Evolutionary conservation across 495 filamentous ascomycete genomes (phyloP), one percentile per base, ranked within the genome.

Genomic region (Aspergillus homomorphus): DNA sequence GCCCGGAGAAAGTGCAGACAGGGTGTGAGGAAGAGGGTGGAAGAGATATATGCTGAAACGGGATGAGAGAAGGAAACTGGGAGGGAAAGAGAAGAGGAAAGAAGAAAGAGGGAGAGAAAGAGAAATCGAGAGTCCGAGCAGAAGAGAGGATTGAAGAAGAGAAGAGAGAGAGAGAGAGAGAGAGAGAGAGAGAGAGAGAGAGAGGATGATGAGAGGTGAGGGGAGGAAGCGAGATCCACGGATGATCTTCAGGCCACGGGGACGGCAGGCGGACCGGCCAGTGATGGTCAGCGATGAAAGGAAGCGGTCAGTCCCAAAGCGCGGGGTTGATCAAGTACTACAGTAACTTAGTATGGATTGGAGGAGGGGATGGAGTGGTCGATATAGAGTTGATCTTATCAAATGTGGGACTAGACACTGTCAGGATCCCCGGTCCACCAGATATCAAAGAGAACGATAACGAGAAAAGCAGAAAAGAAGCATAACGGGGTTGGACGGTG

Each of bases 1-100:
- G 64, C 66, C 62, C 62, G 60, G 65, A 64, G 62, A 60, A 55
- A 30, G 26, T 55, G 33, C 28, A 8, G 14, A 22, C 33, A 8
- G 16, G 15, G 15, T 50, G 43, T 1, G 18, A 46, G 23, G 51
- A 45, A 28, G 38, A 4, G n/a, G 23, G 24, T 41, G 44, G n/a
- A 56, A 45, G 10, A 50, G 20, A 12, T 43, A 43, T 20, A 28
- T 4, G n/a, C 33, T 14, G 9, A 45, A 20, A 45, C 30, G 16
- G 53, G 46, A 44, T 28, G 46, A 57, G 49, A 19, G 46, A 52
- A 54, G 54, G 30, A 51, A 41, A 20, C 42, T 28, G 51, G 21
- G 49, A 53, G 50, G 51, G 41, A 48, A 23, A 24, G 45, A 54
- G 48, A 54, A 59, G 51, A 53, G 18, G 45, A 42, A 51, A 45